Base-by-base conservation (phyloP, 768 basidiomycete genomes). In the Termitomyces sp. region DNA sequence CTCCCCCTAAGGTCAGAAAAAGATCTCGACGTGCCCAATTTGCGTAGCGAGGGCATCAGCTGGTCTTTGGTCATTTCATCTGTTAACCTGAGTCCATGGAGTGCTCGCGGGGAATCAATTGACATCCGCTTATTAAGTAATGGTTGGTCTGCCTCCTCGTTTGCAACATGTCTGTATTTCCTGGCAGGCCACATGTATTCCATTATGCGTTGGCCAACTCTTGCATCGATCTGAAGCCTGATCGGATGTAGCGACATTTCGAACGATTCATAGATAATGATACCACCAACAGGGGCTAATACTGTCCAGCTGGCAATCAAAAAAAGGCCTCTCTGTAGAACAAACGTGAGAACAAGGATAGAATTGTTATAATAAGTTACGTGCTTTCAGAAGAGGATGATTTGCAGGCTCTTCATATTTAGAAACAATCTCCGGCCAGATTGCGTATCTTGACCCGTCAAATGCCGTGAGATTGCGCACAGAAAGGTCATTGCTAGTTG, bases 261-360 rank as follows among this genome's bases (percentile, higher is more conserved):
- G 64, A 97, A 91, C 31, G 81, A 78, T 69, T 93, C 87, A 69
- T 93, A 88, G 62, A 97, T 91, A 1, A 88, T 84, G 63, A 98
- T 97, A 13, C 95, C 95, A 20, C 94, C 95, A 24, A 98, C 94
- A 16, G 94, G 91, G 1, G 93, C 83, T n/a, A 93, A 76, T 27
- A 91, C 81, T 4, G 80, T 84, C 95, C 94, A 96, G 57, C 86
- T 83, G 2, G 87, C 88, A 1, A 85, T 75, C 20, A 88, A 77
- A 70, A 96, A 95, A 24, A 93, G 71, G 16, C 87, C 85, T 59
- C 79, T 78, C 88, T 92, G 62, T 16, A 64, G 58, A 18, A 55
- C 48, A 34, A 36, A 18, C 1, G 49, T 50, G 42, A 55, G 34
- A 18, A 39, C 20, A 50, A 39, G 13, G n/a, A 22, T 44, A 8